Evolutionary conservation across 2,329 filamentous ascomycete genomes (phyloP).

Genomic region (Fusarium torreyae): DNA sequence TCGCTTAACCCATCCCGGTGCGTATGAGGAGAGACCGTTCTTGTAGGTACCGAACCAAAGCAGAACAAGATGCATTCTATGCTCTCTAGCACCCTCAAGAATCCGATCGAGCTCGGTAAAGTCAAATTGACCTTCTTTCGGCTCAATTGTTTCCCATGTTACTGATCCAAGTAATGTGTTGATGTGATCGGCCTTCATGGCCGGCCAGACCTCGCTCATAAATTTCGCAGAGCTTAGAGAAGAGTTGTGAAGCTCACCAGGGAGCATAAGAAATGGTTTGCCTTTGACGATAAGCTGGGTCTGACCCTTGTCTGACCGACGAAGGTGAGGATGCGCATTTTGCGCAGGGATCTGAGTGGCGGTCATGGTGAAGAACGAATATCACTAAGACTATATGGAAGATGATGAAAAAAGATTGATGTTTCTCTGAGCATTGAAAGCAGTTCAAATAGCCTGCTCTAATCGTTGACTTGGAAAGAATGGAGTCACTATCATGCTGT

Average conservation of each 20-base stretch:
- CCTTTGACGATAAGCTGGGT: constrained; percentile 56
- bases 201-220: constrained; percentile 53
- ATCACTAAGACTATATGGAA: neutral
- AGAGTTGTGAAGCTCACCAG: constrained; percentile 57
- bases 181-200: constrained; percentile 53
- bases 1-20: constrained; percentile 54
- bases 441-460: constrained; percentile 29
- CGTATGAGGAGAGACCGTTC: constrained; percentile 58
- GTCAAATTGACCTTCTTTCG: constrained; percentile 54
- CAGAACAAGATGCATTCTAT: constrained; percentile 55
- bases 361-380: constrained; percentile 24
- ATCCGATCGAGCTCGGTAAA: constrained; percentile 55
- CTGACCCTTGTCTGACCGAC: constrained; percentile 47
- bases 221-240: constrained; percentile 54
- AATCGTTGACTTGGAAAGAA: neutral
- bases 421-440: neutral
- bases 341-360: constrained; percentile 9
- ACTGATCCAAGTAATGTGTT: constrained; percentile 58
- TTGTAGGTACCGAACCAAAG: constrained; percentile 60
- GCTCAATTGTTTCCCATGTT: constrained; percentile 58
- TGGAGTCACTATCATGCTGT: neutral
- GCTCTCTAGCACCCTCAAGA: constrained; percentile 51
- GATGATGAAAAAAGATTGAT: neutral
- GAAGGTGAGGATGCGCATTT: constrained; percentile 33
- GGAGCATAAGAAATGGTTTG: constrained; percentile 56